Evolutionary conservation across 129 eudicot species (phyloP), one percentile per base, ranked within the genome.

Genomic region (Centaurea solstitialis): DNA sequence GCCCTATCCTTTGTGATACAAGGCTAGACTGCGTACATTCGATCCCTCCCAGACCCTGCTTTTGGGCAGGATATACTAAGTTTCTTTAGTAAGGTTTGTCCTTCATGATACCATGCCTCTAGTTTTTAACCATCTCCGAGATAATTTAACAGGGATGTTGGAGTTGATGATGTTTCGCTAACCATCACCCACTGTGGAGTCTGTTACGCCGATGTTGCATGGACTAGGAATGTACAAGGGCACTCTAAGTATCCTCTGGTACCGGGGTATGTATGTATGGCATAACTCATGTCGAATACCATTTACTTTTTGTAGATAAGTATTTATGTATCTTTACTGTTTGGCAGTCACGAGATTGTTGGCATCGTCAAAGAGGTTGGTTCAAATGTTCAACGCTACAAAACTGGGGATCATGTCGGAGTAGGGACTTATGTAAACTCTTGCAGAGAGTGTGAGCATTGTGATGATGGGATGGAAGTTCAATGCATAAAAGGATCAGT

Each of bases 381-480:
- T 21, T 80, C 96, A 22, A 83, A 80, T 17, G 94, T 94, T 53
- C 53, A 77, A 40, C 88, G 87, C 39, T 89, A 89, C 61, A 95
- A 89, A 82, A 80, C 75, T 0, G 99, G 99, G 11, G 94, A 95
- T 33, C 87, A 86, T 80, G 88, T 95, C 23, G 99, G 99, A 64
- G 97, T 95, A 23, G 99, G 99, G 73, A 95, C 99, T 12, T 95
- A 89, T 72, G 97, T 95, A 21, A 91, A 92, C 80, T 95, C 99
- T 11, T 95, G 99, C 86, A 88, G 97, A 85, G 97, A 86, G 73
- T 95, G 99, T 9, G 94, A 87, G 72, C 86, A 88, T 75, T 95
- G 99, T 72, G 71, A 90, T 72, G 90, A 86, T 2, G 85, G 87
- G 67, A 43, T 87, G 47, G 99, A 95, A 89, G 83, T 89, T 68